Base-by-base conservation (phyloP, 2,329 filamentous ascomycete genomes). In the Metarhizium anisopliae region DNA sequence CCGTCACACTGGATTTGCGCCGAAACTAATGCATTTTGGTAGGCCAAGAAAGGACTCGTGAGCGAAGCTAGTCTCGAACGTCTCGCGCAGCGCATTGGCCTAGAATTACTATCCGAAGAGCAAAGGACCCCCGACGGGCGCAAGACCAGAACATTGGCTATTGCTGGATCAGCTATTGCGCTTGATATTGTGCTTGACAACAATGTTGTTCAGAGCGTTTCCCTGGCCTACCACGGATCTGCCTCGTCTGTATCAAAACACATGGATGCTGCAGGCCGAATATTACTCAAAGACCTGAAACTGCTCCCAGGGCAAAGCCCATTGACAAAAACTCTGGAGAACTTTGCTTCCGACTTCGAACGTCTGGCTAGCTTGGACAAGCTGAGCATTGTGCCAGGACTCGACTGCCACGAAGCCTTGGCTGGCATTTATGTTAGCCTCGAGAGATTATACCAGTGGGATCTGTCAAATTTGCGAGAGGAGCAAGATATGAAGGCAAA, bases 361-460 rank as follows among this genome's bases (percentile, higher is more conserved):
- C 79, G 81, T 40, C 72, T 94, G 38, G 84, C 87, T 3, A 77
- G 71, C 5, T 71, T 91, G 55, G 90, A 94, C 66, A 85, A 83
- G 62, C 77, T 93, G 53, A 90, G 88, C 68, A 78, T 83, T 25
- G 75, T 80, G 35, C 84, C 83, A 1, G 80, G 81, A 5, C 76
- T 93, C 7, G 89, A 89, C 62, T 89, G 89, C 67, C 87, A 89
- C 66, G 87, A 90, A 66, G 89, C 89, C 0, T 76, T 93, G 49
- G 83, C 82, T 4, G 88, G 88, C 3, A 76, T 95, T 6, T 89
- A 86, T 67, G 80, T 80, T 56, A 89, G 87, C 64, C 72, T 94
- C 58, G 76, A 79, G 57, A 84, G 78, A 61, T 72, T 95, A n/a
- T 83, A 88, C 64, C 75, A 82, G 50, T 87, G 88, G 76, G 89